Percentiles rank a stretch among this genome's conserved stretches.
Conservation (phyloP, 1,284 basidiomycete genomes). For the Sanghuangporus baumii region DNA sequence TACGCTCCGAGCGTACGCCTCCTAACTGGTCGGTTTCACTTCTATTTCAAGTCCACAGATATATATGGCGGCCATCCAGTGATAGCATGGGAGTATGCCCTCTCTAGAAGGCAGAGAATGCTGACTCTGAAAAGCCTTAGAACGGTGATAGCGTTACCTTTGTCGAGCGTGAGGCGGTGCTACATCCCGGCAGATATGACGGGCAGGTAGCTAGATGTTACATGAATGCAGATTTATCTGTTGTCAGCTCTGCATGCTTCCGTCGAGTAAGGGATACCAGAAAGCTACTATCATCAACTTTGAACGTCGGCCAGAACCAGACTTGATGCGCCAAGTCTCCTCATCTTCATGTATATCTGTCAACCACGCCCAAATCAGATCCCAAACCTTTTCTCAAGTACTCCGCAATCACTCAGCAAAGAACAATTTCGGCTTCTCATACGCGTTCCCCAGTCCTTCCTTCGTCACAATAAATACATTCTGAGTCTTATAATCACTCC, state of each 20-base stretch:
- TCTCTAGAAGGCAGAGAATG: background rate
- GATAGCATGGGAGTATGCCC: background rate
- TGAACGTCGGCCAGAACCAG: slow-evolving; percentile 75
- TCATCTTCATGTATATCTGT: slow-evolving; percentile 89
- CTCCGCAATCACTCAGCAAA: slow-evolving; percentile 63
- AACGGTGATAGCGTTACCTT: slow-evolving; percentile 60
- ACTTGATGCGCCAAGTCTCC: slow-evolving; percentile 81
- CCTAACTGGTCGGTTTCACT: slow-evolving; percentile 51
- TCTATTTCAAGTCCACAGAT: slow-evolving; percentile 61
- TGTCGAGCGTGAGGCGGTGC: slow-evolving; percentile 81
- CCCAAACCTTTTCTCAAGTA: background rate
- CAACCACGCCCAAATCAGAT: background rate
- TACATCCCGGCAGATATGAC: slow-evolving; percentile 77
- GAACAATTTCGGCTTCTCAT: slow-evolving; percentile 79
- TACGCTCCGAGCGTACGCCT: slow-evolving; percentile 51
- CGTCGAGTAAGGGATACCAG: slow-evolving; percentile 1
- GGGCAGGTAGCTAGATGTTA: slow-evolving; percentile 67
- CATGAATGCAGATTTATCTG: slow-evolving; percentile 59
- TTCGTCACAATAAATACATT: slow-evolving; percentile 73
- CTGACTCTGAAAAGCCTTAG: slow-evolving; percentile 74
- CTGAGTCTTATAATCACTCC: slow-evolving; percentile 72
- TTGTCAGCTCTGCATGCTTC: slow-evolving; percentile 37
- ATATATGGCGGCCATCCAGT: slow-evolving; percentile 64
- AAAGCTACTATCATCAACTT: slow-evolving; percentile 40
- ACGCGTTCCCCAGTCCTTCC: slow-evolving; percentile 69